phyloP scores from a whole-genome alignment of 192 early-diverging fungal genomes.

The Coemansia sp. region DNA sequence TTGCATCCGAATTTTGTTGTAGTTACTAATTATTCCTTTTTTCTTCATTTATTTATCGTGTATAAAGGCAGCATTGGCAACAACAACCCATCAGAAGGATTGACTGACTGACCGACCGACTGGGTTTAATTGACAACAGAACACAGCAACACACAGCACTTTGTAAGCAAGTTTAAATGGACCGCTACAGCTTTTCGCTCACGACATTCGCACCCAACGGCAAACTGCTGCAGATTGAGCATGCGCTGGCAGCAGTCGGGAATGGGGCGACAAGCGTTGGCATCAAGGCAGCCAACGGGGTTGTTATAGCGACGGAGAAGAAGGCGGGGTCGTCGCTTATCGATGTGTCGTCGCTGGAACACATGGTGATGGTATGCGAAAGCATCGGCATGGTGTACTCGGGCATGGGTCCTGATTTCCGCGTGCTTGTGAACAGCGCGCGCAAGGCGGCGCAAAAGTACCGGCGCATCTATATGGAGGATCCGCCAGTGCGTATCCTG shows the following conservation, averaged over 20 bases:
- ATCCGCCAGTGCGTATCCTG: slow-evolving; percentile 92
- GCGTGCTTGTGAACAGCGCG: slow-evolving; percentile 92
- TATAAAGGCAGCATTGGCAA: too few relatives aligned
- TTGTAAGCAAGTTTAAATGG: slow-evolving; percentile 13
- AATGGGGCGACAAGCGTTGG: slow-evolving; percentile 91
- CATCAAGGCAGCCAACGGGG: slow-evolving; percentile 96
- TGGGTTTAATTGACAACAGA: not conserved
- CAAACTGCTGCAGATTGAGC: slow-evolving; percentile 98
- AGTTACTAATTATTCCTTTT: too few relatives aligned
- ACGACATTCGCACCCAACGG: slow-evolving; percentile 99
- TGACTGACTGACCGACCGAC: too few relatives aligned
- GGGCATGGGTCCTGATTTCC: slow-evolving; percentile 98
- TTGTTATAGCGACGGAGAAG: slow-evolving; percentile 98
- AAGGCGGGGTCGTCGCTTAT: slow-evolving; percentile 91
- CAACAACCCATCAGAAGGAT: too few relatives aligned
- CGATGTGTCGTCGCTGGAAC: slow-evolving; percentile 90
- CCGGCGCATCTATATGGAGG: slow-evolving; percentile 89
- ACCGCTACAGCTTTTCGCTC: slow-evolving; percentile 93
- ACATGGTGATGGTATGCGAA: slow-evolving; percentile 84
- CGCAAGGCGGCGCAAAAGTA: slow-evolving; percentile 97
- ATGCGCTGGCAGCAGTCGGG: slow-evolving; percentile 91
- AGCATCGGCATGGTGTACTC: slow-evolving; percentile 99
- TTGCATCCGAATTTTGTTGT: too few relatives aligned
- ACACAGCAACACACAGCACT: not conserved
- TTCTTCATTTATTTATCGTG: too few relatives aligned